phyloP scores from a whole-genome alignment of 345 rosid genomes.

The Gossypium stocksii region DNA sequence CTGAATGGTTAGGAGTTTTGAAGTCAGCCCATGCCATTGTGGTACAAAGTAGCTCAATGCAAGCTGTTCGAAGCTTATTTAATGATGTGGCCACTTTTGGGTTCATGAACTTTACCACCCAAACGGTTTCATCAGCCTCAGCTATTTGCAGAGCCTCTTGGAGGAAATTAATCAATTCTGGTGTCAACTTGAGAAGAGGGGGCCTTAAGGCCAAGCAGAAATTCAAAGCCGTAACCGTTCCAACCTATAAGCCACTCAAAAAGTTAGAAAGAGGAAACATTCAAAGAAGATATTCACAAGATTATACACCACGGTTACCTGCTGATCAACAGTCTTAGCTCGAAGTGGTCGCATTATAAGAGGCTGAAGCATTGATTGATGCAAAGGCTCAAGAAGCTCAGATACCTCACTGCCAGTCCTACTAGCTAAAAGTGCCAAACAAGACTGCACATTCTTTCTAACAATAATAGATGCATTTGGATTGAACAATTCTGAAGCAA shows the following conservation, averaged over 20 bases:
- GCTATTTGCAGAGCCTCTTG: slow-evolving; percentile 99
- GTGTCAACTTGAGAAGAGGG: slow-evolving; percentile 92
- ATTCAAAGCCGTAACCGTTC: slow-evolving; percentile 92
- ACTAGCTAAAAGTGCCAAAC: slow-evolving; percentile 93
- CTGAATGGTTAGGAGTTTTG: slow-evolving; percentile 75
- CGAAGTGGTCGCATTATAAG: slow-evolving; percentile 83
- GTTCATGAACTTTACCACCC: slow-evolving; percentile 87
- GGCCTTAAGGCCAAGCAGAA: slow-evolving; percentile 97
- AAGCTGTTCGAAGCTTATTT: slow-evolving; percentile 87
- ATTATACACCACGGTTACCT: slow-evolving; percentile 43
- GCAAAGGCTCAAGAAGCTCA: slow-evolving; percentile 86
- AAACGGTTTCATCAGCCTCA: slow-evolving; percentile 90
- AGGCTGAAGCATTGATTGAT: slow-evolving; percentile 88
- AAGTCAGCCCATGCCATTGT: slow-evolving; percentile 99
- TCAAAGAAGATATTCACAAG: slow-evolving; percentile 10
- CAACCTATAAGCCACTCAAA: slow-evolving; percentile 53
- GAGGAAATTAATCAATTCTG: slow-evolving; percentile 88
- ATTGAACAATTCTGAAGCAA: slow-evolving; percentile 94
- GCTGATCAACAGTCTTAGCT: slow-evolving; percentile 93
- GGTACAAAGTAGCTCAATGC: slow-evolving; percentile 96
- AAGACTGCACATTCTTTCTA: slow-evolving; percentile 94
- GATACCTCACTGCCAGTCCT: slow-evolving; percentile 98
- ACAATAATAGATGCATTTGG: slow-evolving; percentile 78
- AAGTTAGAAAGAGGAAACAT: slow-evolving; percentile 27
- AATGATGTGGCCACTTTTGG: slow-evolving; percentile 77